phyloP scores from a whole-genome alignment of 495 filamentous ascomycete species.

The Neurospora sp. region DNA sequence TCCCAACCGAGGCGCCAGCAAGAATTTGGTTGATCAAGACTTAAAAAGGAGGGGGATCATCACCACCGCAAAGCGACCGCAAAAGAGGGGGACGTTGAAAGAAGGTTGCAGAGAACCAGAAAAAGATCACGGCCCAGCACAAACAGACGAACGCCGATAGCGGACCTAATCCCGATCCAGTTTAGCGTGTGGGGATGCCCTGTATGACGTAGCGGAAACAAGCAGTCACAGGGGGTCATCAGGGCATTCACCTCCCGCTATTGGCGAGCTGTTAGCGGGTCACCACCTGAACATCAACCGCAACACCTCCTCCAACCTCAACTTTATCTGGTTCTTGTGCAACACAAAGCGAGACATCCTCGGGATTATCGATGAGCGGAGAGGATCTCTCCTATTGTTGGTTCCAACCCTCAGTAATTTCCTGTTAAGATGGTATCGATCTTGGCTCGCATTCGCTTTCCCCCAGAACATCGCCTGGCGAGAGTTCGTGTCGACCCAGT shows the following conservation, averaged over 20 bases:
- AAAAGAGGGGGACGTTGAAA: background rate
- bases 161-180: background rate
- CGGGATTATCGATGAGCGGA: background rate
- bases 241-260: background rate
- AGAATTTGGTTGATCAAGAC: background rate
- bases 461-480: background rate
- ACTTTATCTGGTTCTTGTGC: background rate
- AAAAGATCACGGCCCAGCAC: background rate
- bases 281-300: background rate
- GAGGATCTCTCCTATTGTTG: background rate
- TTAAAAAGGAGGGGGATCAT: background rate
- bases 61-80: background rate
- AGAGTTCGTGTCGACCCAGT: background rate
- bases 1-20: background rate
- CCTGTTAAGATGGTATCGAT: background rate
- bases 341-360: background rate
- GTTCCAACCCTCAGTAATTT: background rate
- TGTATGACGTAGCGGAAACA: background rate
- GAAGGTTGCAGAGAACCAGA: background rate
- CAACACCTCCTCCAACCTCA: background rate
- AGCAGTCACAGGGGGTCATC: background rate
- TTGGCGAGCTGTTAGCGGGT: background rate
- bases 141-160: background rate
- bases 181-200: background rate
- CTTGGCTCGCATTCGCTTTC: background rate